Evolutionary conservation across 140 eudicot genomes (phyloP), one percentile per base, ranked within the genome.

Genomic region (Ambrosia hybrid): DNA sequence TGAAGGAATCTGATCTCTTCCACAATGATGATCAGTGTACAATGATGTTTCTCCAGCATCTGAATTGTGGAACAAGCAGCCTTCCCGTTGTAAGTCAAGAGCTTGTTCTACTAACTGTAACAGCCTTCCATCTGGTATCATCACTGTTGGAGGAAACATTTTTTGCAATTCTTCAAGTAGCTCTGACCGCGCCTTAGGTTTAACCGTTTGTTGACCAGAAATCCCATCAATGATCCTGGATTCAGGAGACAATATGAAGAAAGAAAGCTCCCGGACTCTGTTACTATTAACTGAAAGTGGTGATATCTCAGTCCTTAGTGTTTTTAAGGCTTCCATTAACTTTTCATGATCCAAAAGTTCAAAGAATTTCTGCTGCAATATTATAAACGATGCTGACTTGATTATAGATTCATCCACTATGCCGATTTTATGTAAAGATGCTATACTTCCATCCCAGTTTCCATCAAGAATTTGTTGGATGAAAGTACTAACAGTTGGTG

Each of bases 101-200:
- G 96, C 93, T 80, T 86, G 96, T 80, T 89, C 92, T 68, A 89
- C 90, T 56, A 89, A 85, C 65, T 73, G 85, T 66, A 86, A 83
- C 76, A 89, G 68, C 34, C 96, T 82, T 78, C 60, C 74, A 57
- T 82, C 88, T 12, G 96, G 96, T 39, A 88, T 82, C 71, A 89
- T 82, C 9, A 89, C 83, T 3, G 90, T 67, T 38, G 96, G 88
- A 52, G 90, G 92, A 78, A 89, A 87, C 65, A 86, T 34, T 53
- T 73, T 85, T 67, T 84, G 86, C 79, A 89, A 66, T 57, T 86
- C 85, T 67, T 81, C 85, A 34, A 89, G 88, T 68, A 89, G 71
- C 33, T 82, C 81, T 13, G 87, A 60, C 34, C 96, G 84, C 21
- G 85, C 53, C 78, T 79, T 82, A 0, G 58, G 71, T 45, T 67